phyloP scores from a whole-genome alignment of 257 asterid species.

The Catharanthus roseus region DNA sequence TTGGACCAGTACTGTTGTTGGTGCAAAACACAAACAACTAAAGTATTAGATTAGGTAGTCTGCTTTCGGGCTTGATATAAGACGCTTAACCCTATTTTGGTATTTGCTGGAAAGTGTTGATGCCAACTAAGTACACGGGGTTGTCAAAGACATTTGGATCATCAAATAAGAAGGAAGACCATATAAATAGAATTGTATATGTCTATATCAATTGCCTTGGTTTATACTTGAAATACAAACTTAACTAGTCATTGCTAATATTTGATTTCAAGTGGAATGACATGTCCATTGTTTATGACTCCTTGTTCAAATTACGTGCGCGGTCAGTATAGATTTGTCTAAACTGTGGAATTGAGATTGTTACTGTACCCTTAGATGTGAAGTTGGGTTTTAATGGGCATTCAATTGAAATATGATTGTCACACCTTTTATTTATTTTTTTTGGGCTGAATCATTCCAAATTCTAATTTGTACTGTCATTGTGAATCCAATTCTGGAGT shows the following conservation, averaged over 20 bases:
- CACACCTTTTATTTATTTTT: too few species aligned
- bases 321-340: neutral
- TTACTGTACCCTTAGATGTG: neutral
- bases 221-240: neutral
- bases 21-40: neutral
- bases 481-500: neutral
- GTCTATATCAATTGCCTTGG: neutral
- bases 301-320: neutral
- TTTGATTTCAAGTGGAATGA: neutral
- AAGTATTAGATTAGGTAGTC: neutral
- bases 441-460: too few species aligned
- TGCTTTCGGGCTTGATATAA: neutral
- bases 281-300: neutral
- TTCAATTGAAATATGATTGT: too few species aligned
- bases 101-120: neutral
- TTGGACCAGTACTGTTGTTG: neutral
- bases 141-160: neutral
- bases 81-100: neutral
- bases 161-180: neutral
- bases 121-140: neutral
- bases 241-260: neutral
- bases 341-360: neutral
- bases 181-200: neutral
- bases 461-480: neutral
- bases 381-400: neutral